Conservation (phyloP, 768 basidiomycete species). For the Tricholoma matsutake region DNA sequence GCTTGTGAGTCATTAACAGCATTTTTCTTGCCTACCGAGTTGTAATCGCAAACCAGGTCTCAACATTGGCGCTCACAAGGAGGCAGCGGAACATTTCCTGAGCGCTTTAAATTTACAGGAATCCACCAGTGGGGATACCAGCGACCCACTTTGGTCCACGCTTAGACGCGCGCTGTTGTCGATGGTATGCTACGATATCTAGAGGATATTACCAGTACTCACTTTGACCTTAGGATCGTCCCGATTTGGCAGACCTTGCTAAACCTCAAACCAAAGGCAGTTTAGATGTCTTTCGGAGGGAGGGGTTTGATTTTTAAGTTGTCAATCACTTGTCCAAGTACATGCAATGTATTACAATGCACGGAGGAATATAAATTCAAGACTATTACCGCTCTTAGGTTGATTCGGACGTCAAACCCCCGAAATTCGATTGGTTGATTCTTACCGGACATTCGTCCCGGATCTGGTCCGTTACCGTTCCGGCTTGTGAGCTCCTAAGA, state of each 20-base stretch:
- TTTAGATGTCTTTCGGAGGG: slow-evolving; percentile 70
- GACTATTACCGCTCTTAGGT: too few species aligned
- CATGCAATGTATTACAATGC: background rate
- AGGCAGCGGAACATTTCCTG: slow-evolving; percentile 95
- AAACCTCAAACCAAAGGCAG: slow-evolving; percentile 57
- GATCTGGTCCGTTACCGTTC: background rate
- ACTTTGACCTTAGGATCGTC: slow-evolving; percentile 57
- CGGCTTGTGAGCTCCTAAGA: background rate
- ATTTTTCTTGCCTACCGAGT: slow-evolving; percentile 1
- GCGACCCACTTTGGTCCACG: slow-evolving; percentile 88
- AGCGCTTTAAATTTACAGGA: slow-evolving; percentile 82
- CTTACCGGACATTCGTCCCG: too few species aligned
- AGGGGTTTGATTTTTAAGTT: slow-evolving; percentile 88
- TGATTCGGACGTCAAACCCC: too few species aligned
- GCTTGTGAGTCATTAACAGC: slow-evolving; percentile 64
- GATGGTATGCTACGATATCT: slow-evolving; percentile 54
- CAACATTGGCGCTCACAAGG: slow-evolving; percentile 93
- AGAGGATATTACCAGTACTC: background rate
- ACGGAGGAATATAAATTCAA: background rate
- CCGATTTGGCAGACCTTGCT: slow-evolving; percentile 78
- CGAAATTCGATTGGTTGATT: too few species aligned
- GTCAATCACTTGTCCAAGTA: background rate
- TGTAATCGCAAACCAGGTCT: slow-evolving; percentile 52
- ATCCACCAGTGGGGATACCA: slow-evolving; percentile 63
- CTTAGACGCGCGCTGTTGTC: slow-evolving; percentile 75